Conservation (phyloP, 129 eudicot species). For the sunflower (Helianthus annuus) region DNA sequence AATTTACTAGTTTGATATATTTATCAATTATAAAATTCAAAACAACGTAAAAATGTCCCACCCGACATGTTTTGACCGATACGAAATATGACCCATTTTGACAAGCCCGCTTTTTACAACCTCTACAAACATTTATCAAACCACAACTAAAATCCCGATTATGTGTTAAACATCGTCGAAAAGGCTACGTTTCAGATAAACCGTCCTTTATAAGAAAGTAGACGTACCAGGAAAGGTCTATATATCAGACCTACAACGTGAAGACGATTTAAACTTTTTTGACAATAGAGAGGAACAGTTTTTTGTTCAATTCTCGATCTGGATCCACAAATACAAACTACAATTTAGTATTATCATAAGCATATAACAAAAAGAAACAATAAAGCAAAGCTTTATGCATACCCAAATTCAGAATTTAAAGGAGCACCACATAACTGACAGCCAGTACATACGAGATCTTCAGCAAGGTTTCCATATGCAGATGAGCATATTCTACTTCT, state of each 20-base stretch:
- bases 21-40: background rate
- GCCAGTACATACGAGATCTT: constrained; percentile 76
- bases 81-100: background rate
- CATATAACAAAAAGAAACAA: background rate
- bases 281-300: constrained; percentile 57
- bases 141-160: background rate
- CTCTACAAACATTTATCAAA: background rate
- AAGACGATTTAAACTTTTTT: constrained; percentile 60
- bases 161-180: background rate
- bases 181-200: constrained; percentile 9
- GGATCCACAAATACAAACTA: constrained; percentile 22
- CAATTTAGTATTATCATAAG: background rate
- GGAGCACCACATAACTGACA: constrained; percentile 78
- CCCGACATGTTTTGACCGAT: background rate
- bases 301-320: constrained; percentile 54
- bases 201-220: background rate
- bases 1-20: background rate
- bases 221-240: constrained; percentile 82
- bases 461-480: constrained; percentile 44
- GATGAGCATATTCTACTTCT: constrained; percentile 50
- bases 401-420: constrained; percentile 60
- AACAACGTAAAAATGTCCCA: background rate
- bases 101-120: background rate
- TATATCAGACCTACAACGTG: constrained; percentile 64
- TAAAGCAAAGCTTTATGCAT: constrained; percentile 29